phyloP scores from a whole-genome alignment of 805 yeast genomes.

The Metschnikowia shivogae region DNA sequence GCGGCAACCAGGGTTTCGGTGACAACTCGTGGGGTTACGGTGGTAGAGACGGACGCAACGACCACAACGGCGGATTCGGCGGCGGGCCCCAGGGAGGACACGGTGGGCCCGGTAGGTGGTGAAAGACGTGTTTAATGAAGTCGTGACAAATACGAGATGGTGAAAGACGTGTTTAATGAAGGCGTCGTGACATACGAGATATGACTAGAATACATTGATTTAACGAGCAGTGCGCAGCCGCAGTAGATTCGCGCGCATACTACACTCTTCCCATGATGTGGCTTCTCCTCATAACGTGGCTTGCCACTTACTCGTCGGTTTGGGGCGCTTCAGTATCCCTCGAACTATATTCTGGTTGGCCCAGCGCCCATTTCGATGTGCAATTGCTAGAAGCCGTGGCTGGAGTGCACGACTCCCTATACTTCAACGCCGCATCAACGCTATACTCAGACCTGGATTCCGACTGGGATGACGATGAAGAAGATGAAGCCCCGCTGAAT shows the following conservation, averaged over 20 bases:
- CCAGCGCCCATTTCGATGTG: conserved; percentile 11
- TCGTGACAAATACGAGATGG: too few relatives aligned
- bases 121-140: too few relatives aligned
- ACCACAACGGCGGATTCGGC: conserved; percentile 2
- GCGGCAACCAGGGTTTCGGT: conserved; percentile 4
- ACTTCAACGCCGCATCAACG: conserved; percentile 1
- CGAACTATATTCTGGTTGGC: conserved; percentile 13
- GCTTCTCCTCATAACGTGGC: background rate
- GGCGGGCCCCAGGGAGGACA: conserved; percentile 7
- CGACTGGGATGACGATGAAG: background rate
- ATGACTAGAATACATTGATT: background rate
- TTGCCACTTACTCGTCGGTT: background rate
- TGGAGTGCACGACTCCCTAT: conserved; percentile 12
- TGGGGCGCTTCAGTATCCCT: conserved; percentile 7
- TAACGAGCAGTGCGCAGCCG: too few relatives aligned
- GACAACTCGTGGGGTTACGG: conserved; percentile 12
- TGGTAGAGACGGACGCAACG: conserved; percentile 6
- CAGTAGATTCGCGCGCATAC: background rate
- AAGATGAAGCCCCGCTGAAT: background rate
- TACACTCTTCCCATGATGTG: background rate
- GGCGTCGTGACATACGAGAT: too few relatives aligned
- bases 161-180: too few relatives aligned
- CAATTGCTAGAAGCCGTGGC: conserved; percentile 17
- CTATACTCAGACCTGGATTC: conserved; percentile 8
- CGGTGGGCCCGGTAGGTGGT: conserved; percentile 12